A percentile compares a stretch with the other conserved stretches of the same genome.
These are phyloP conservation scores for carrot (Daucus carota) DNA, from an alignment of 129 eudicot species.

Conservation along the genomic window DH1_v3.0 NC_030381.2:27193501-27194000, in stretches of 20 bases:
- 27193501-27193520: neutral
- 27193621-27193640: neutral
- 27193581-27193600: neutral
- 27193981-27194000: neutral
- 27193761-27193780: conserved; percentile 80
- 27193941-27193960: neutral
- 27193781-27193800: conserved; percentile 87
- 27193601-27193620: neutral
- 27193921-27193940: neutral
- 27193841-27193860: neutral
- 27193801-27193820: conserved; percentile 40
- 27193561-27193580: neutral
- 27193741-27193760: conserved; percentile 69
- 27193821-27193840: neutral
- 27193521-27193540: neutral
- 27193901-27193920: neutral
- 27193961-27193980: neutral
- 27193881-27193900: neutral
- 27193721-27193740: conserved; percentile 90
- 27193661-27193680: neutral
- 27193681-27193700: neutral
- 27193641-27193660: neutral
- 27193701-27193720: neutral
- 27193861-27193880: neutral
- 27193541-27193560: neutral